phyloP scores from a whole-genome alignment of 495 filamentous ascomycete species.

The Talaromyces proteolyticus region DNA sequence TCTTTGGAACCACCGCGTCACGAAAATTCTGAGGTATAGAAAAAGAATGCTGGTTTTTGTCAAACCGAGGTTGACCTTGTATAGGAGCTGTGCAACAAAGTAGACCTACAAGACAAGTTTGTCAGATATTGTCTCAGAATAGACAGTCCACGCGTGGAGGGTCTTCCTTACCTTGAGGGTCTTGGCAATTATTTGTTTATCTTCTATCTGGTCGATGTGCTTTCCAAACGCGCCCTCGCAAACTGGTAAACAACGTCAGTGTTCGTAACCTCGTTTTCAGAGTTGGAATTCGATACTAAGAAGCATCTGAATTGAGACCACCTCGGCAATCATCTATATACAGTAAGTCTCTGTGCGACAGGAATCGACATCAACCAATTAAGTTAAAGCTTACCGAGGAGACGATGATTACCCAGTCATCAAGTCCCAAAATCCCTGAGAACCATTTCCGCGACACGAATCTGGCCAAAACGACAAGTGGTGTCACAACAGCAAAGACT shows the following conservation, averaged over 20 bases:
- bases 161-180: constrained; percentile 9
- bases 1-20: constrained; percentile 9
- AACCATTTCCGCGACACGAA: no score
- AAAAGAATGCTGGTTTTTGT: constrained; percentile 35
- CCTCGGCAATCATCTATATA: constrained; percentile 9
- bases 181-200: neutral
- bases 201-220: constrained; percentile 4
- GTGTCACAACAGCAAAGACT: no score
- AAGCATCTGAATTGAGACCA: constrained; percentile 11
- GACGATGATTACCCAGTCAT: constrained; percentile 9
- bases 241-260: neutral
- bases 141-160: no score
- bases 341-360: no score
- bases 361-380: neutral
- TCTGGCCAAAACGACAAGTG: no score
- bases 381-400: neutral
- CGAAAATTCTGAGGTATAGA: constrained; percentile 34
- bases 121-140: no score
- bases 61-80: constrained; percentile 26
- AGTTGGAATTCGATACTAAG: neutral
- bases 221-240: constrained; percentile 12
- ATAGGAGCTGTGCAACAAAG: constrained; percentile 24
- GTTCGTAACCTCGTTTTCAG: neutral
- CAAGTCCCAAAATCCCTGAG: no score
- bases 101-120: constrained; percentile 10